Conservation (phyloP, 495 filamentous ascomycete genomes). For the Neurospora sp. region DNA sequence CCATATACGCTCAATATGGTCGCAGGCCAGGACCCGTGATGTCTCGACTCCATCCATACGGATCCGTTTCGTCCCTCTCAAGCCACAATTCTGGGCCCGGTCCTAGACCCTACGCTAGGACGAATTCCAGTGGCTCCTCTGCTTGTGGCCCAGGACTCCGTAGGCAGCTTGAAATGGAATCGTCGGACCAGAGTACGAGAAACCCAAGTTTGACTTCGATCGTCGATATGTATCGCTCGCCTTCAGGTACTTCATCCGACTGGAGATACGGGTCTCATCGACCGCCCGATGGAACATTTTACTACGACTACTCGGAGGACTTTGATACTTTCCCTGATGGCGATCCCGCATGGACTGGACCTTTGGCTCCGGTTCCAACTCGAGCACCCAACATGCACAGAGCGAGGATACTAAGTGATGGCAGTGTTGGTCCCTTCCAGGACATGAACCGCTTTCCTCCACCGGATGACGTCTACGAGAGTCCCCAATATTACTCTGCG, state of each 20-base stretch:
- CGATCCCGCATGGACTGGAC: constrained; percentile 9
- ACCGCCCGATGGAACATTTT: constrained; percentile 13
- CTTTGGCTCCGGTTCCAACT: constrained; percentile 28
- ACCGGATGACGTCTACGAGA: neutral
- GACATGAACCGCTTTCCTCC: neutral
- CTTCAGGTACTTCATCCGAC: constrained; percentile 8
- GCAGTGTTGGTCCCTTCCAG: constrained; percentile 14
- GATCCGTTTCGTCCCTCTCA: constrained; percentile 24
- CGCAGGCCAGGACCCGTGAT: constrained; percentile 22
- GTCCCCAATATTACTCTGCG: neutral
- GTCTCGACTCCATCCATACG: constrained; percentile 25
- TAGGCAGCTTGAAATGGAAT: constrained; percentile 2
- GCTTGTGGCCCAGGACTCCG: neutral
- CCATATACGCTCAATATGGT: constrained; percentile 24
- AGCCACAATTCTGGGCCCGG: constrained; percentile 17
- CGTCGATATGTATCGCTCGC: constrained; percentile 29
- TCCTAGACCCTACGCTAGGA: constrained; percentile 10
- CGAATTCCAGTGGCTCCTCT: neutral
- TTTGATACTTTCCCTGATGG: constrained; percentile 22
- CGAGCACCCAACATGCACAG: constrained; percentile 18
- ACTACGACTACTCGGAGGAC: constrained; percentile 45
- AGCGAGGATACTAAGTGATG: constrained; percentile 17
- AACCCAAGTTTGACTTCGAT: constrained; percentile 32
- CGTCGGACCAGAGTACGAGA: constrained; percentile 14
- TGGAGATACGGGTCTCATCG: neutral